Conservation (phyloP, 23 red algal species). For the Agarophyton chilense region DNA sequence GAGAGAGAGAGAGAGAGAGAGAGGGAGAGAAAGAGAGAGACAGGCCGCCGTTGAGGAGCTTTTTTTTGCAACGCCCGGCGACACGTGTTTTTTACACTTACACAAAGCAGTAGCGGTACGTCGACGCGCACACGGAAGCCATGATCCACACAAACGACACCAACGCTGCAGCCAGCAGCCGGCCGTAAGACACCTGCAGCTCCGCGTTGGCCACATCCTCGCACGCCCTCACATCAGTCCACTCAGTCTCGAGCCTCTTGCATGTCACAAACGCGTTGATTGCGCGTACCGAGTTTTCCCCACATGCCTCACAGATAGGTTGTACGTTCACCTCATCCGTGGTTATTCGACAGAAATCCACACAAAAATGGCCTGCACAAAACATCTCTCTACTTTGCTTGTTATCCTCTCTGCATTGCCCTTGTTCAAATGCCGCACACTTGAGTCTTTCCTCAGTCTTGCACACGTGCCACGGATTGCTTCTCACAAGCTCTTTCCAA, state of each 20-base stretch:
- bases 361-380: slow-evolving; percentile 53
- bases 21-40: too few relatives aligned
- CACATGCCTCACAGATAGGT: slow-evolving; percentile 24
- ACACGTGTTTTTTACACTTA: too few relatives aligned
- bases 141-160: slow-evolving; percentile 8
- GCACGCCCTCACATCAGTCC: neutral
- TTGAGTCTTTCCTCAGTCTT: slow-evolving; percentile 12
- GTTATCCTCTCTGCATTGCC: neutral
- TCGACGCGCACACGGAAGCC: slow-evolving; percentile 12
- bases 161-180: slow-evolving; percentile 13
- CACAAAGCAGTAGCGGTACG: slow-evolving; percentile 14
- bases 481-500: slow-evolving; percentile 8
- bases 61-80: too few relatives aligned
- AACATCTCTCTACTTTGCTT: slow-evolving; percentile 34
- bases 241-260: slow-evolving; percentile 23
- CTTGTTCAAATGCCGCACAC: slow-evolving; percentile 16
- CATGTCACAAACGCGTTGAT: neutral
- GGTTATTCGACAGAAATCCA: slow-evolving; percentile 52
- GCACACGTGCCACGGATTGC: slow-evolving; percentile 25
- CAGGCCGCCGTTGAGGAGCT: too few relatives aligned
- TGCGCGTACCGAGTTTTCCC: neutral
- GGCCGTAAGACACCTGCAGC: slow-evolving; percentile 4
- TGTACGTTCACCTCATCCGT: slow-evolving; percentile 40
- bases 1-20: too few relatives aligned
- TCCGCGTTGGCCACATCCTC: neutral